phyloP scores from a whole-genome alignment of 2,329 filamentous ascomycete species.

The Trichoderma citrinoviride region DNA sequence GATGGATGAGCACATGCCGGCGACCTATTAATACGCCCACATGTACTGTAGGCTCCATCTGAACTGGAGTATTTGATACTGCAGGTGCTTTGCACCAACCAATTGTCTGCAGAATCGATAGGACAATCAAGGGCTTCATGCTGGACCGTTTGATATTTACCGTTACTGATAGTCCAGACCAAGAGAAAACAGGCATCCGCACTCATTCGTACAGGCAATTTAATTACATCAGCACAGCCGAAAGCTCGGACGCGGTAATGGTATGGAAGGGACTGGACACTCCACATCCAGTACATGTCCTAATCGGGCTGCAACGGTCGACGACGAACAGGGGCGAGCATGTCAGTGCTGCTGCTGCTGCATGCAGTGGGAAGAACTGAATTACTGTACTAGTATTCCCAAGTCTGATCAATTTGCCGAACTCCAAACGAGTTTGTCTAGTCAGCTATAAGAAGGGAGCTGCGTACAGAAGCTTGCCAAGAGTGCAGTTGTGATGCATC shows the following conservation, averaged over 20 bases:
- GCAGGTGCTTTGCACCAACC: too few relatives aligned
- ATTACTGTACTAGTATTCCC: not conserved
- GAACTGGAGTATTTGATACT: too few relatives aligned
- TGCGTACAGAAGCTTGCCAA: too few relatives aligned
- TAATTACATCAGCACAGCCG: not conserved
- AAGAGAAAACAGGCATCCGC: not conserved
- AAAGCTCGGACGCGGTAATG: not conserved
- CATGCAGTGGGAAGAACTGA: not conserved
- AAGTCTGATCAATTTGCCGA: not conserved
- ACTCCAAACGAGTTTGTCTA: not conserved
- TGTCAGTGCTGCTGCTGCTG: too few relatives aligned
- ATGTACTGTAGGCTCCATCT: too few relatives aligned
- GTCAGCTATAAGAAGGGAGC: not conserved
- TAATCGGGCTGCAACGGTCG: slow-evolving; percentile 1
- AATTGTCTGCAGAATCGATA: too few relatives aligned
- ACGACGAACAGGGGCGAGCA: not conserved
- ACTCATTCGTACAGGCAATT: not conserved
- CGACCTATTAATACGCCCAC: too few relatives aligned
- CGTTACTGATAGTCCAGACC: not conserved
- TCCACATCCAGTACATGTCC: not conserved
- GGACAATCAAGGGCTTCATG: too few relatives aligned
- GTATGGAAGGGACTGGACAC: not conserved
- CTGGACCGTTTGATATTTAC: too few relatives aligned
- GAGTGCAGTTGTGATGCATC: too few relatives aligned
- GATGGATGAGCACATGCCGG: too few relatives aligned